Percentiles rank a stretch among this genome's conserved stretches.
These are phyloP conservation scores for Starmera quercuum DNA, from an alignment of 805 yeast species.

Conservation along the genomic window DNA sequence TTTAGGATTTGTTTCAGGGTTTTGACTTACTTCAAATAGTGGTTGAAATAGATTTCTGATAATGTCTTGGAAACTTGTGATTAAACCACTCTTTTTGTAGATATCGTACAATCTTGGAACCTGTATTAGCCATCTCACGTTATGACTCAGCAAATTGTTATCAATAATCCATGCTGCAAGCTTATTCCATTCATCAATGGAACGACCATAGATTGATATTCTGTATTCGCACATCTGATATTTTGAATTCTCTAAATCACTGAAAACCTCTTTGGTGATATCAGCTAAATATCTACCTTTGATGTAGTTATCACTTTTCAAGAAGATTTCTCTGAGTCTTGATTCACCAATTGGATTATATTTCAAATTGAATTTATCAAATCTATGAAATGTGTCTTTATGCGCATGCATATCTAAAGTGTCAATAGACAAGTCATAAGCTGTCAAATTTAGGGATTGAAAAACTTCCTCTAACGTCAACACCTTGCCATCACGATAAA, in stretches of 20 bases:
- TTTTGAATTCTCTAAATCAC: slow-evolving; percentile 89
- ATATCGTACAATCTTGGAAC: slow-evolving; percentile 90
- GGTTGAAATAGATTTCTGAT: slow-evolving; percentile 79
- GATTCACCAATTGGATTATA: slow-evolving; percentile 99
- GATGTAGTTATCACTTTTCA: slow-evolving; percentile 91
- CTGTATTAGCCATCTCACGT: slow-evolving; percentile 95
- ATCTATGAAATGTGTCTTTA: slow-evolving; percentile 94
- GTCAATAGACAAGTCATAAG: slow-evolving; percentile 92
- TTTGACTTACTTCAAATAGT: slow-evolving; percentile 77
- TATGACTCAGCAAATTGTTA: slow-evolving; percentile 83
- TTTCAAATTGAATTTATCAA: slow-evolving; percentile 93
- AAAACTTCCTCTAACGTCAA: slow-evolving; percentile 86
- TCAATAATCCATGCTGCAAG: slow-evolving; percentile 94
- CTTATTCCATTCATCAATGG: slow-evolving; percentile 89
- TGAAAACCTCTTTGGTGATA: slow-evolving; percentile 86
- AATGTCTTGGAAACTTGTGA: slow-evolving; percentile 66
- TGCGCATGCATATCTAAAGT: slow-evolving; percentile 99
- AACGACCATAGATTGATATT: slow-evolving; percentile 89
- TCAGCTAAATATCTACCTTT: slow-evolving; percentile 88
- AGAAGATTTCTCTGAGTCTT: slow-evolving; percentile 88
- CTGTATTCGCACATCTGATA: slow-evolving; percentile 97
- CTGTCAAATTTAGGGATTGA: slow-evolving; percentile 81
- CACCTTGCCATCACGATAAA: slow-evolving; percentile 85
- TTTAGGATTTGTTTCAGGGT: slow-evolving; percentile 88
- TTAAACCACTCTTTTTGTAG: slow-evolving; percentile 70